Percentiles rank a stretch among this genome's conserved stretches.
These are phyloP conservation scores for Rhizopus stolonifer DNA, from an alignment of 371 early-diverging fungal species.

Conservation along the genomic window DNA sequence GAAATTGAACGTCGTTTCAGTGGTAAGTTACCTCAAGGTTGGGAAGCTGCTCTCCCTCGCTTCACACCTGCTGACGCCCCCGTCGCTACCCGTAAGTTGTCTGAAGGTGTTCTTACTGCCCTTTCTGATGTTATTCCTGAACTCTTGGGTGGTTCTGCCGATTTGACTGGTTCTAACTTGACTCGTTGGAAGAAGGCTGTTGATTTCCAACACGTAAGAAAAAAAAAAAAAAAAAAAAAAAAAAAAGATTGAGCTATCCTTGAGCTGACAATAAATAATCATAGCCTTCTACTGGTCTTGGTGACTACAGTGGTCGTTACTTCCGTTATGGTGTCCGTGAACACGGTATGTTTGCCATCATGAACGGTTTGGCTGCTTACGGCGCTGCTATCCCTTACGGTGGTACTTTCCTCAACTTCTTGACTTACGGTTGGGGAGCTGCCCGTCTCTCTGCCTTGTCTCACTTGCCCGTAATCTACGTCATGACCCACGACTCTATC, in stretches of 20 bases:
- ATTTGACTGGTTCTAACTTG: constrained; percentile 97
- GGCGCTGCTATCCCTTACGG: constrained; percentile 91
- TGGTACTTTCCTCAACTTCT: constrained; percentile 98
- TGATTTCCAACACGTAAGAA: constrained; percentile 84
- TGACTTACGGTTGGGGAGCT: constrained; percentile 84
- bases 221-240: not conserved
- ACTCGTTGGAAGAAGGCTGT: constrained; percentile 93
- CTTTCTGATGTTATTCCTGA: constrained; percentile 80
- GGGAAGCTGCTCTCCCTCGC: constrained; percentile 71
- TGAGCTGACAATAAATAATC: too few relatives aligned
- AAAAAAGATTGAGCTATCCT: not conserved
- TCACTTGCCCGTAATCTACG: constrained; percentile 87
- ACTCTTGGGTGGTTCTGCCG: constrained; percentile 98
- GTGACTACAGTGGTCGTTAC: constrained; percentile 88
- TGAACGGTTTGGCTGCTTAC: constrained; percentile 95
- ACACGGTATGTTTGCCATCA: constrained; percentile 97
- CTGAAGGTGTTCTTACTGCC: constrained; percentile 81
- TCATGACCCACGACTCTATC: constrained; percentile 99
- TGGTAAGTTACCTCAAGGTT: constrained; percentile 75
- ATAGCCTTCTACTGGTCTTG: constrained; percentile 63
- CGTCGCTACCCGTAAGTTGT: constrained; percentile 91
- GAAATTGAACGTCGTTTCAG: constrained; percentile 80
- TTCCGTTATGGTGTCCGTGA: constrained; percentile 98
- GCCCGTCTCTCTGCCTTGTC: constrained; percentile 92
- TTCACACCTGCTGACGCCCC: constrained; percentile 79